phyloP scores from a whole-genome alignment of 352 stramenopile species.

The Phytophthora sojae region DNA sequence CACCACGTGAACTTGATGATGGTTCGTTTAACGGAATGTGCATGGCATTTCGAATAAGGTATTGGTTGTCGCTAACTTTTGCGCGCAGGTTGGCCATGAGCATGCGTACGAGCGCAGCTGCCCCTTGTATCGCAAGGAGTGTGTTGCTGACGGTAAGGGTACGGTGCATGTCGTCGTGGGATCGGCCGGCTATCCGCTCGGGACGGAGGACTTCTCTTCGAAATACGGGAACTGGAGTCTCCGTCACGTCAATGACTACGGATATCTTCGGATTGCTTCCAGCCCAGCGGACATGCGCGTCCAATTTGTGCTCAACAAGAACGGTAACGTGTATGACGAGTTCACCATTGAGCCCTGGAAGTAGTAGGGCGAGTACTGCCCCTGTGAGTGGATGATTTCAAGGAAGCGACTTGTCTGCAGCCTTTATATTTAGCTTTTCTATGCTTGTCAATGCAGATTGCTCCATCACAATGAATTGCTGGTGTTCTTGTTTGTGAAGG shows the following conservation, averaged over 20 bases:
- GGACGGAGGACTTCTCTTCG: slow-evolving; percentile 57
- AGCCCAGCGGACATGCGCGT: slow-evolving; percentile 51
- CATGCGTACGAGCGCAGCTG: slow-evolving; percentile 92
- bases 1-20: slow-evolving; percentile 92
- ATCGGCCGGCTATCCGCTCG: slow-evolving; percentile 73
- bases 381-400: slow-evolving; percentile 2
- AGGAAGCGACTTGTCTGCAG: slow-evolving; percentile 7
- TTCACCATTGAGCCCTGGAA: slow-evolving; percentile 48
- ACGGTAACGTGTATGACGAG: slow-evolving; percentile 72
- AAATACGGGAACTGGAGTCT: slow-evolving; percentile 76
- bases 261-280: slow-evolving; percentile 63
- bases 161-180: slow-evolving; percentile 84
- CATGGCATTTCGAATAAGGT: background rate
- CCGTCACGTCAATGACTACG: slow-evolving; percentile 71
- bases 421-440: slow-evolving; percentile 38
- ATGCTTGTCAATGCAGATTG: slow-evolving; percentile 25
- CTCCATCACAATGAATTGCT: background rate
- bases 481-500: slow-evolving; percentile 5
- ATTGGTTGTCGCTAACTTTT: slow-evolving; percentile 14
- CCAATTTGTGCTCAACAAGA: slow-evolving; percentile 76
- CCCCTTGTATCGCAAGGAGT: slow-evolving; percentile 72
- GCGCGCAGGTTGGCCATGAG: slow-evolving; percentile 81
- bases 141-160: slow-evolving; percentile 54
- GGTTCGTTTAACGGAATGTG: slow-evolving; percentile 32
- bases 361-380: background rate